Percentiles rank a stretch among this genome's conserved stretches.
Conservation (phyloP, 1,284 basidiomycete genomes). For the Ustilago xerochloae region DNA sequence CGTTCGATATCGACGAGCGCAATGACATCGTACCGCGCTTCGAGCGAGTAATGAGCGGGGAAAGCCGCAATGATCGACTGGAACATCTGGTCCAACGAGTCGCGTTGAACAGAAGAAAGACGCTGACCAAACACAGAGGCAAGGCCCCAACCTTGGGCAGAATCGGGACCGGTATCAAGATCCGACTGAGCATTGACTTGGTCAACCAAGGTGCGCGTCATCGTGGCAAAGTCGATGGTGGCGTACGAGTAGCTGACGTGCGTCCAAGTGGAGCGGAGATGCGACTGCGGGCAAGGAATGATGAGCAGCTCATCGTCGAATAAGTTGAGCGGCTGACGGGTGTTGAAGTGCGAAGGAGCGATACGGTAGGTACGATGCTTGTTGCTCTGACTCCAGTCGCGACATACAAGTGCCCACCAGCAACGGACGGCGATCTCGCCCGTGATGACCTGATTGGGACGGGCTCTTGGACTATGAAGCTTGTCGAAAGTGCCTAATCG, state of each 20-base stretch:
- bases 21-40: constrained; percentile 27
- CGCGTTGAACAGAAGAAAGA: constrained; percentile 21
- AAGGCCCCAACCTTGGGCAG: constrained; percentile 19
- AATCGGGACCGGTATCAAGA: constrained; percentile 22
- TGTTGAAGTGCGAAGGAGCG: constrained; percentile 32
- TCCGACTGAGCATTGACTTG: constrained; percentile 33
- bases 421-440: constrained; percentile 41
- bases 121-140: constrained; percentile 37
- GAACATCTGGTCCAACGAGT: constrained; percentile 34
- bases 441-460: constrained; percentile 3
- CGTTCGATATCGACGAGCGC: constrained; percentile 31
- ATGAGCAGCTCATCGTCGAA: constrained; percentile 39
- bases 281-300: constrained; percentile 20
- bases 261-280: constrained; percentile 40
- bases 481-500: constrained; percentile 25
- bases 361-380: constrained; percentile 37
- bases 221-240: constrained; percentile 31
- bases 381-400: constrained; percentile 37
- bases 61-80: constrained; percentile 32
- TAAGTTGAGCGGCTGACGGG: constrained; percentile 35
- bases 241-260: constrained; percentile 41
- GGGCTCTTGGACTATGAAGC: constrained; percentile 9
- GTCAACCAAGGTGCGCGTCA: constrained; percentile 37
- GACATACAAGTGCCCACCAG: constrained; percentile 42
- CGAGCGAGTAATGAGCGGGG: constrained; percentile 43